Evolutionary conservation across 768 basidiomycete genomes (phyloP), one percentile per base, ranked within the genome.

Genomic region (Mycena metata): DNA sequence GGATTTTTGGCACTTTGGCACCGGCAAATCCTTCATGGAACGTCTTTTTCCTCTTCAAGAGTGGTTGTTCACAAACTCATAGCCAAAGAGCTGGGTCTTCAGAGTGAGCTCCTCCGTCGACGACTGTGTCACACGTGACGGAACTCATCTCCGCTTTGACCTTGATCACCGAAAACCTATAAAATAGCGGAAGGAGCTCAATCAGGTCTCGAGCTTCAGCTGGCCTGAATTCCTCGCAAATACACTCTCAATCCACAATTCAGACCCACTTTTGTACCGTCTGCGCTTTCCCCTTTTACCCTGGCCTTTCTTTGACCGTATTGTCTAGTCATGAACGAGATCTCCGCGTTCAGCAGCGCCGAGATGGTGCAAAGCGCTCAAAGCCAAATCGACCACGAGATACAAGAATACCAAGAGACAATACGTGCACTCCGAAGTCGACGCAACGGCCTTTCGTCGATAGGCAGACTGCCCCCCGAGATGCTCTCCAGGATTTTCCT

Each of bases 391-490:
- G 84, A 85, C 73, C 72, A 75, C 41, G 79, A 84, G 50, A 78
- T 85, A 35, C 65, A 64, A 11, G 60, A 72, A 51, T 74, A 80
- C n/a, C 75, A 79, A 64, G 76, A 77, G 33, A 69, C 78, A 19
- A 79, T 84, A n/a, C 74, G 78, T 59, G 49, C 67, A 0, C 71
- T 85, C 36, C 82, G 78, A 65, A 74, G 75, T 23, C 77, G 74
- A 30, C 79, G 83, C 33, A 85, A 86, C 69, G 42, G 67, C 5
- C 70, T 83, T 3, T 76, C 83, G 5, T 77, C 80, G 39, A 78
- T 85, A 26, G 80, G 80, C 3, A 66, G 67, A 21, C 78, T 85
- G n/a, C 84, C 85, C 26, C 78, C 82, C 8, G 85, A 85, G 72
- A 69, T 84, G 13, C 77, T 85, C 1, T 77, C 76, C 41, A 78